Percentiles rank a stretch among this genome's conserved stretches.
Evolutionary conservation across 108 stramenopile species (phyloP).

Genomic region (Skeletonema menzelii): DNA sequence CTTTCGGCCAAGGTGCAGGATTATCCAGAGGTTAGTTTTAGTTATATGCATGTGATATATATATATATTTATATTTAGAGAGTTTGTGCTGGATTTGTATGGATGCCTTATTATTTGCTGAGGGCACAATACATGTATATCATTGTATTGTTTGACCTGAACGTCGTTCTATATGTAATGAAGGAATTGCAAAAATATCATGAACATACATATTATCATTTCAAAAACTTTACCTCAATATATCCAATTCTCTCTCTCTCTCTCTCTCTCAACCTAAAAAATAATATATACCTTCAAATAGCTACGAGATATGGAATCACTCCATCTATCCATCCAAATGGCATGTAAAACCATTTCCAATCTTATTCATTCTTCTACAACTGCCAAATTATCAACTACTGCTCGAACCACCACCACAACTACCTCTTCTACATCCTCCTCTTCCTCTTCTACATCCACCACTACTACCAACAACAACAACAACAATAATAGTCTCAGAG

Average conservation of each 20-base stretch:
- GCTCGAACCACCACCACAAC: no score
- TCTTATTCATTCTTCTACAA: constrained; percentile 73
- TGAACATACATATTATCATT: no score
- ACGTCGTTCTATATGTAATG: no score
- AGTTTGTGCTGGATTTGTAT: not conserved
- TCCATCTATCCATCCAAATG: constrained; percentile 81
- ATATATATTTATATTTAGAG: no score
- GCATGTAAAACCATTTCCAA: constrained; percentile 96
- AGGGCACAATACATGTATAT: no score
- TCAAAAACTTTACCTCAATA: no score
- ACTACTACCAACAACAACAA: constrained; percentile 3
- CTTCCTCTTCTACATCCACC: no score
- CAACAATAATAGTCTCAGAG: constrained; percentile 66
- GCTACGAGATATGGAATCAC: constrained; percentile 67
- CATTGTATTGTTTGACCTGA: no score
- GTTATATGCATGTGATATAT: not conserved
- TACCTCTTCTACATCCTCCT: not conserved
- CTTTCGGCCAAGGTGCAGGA: constrained; percentile 49
- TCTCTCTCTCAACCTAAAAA: no score
- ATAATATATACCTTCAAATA: not conserved
- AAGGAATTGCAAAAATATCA: no score
- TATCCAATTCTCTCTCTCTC: no score
- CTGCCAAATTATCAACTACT: constrained; percentile 27
- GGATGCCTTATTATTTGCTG: no score
- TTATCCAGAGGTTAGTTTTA: constrained; percentile 34